Conservation (phyloP, 306 rosid species). For the Sophora flavescens region DNA sequence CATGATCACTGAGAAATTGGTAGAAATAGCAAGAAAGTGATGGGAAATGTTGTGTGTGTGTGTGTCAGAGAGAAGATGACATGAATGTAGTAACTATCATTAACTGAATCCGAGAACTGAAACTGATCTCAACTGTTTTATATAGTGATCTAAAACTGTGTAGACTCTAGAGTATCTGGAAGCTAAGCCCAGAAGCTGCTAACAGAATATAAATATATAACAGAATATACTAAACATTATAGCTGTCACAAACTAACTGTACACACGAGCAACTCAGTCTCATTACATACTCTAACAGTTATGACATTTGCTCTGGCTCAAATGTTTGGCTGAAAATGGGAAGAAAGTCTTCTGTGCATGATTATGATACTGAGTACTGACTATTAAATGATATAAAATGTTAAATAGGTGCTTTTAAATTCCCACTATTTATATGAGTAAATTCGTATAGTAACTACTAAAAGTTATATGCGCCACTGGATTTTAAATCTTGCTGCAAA, state of each 20-base stretch:
- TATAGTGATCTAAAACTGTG: background rate
- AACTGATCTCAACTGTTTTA: background rate
- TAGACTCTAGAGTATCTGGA: background rate
- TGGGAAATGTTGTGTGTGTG: background rate
- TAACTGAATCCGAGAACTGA: background rate
- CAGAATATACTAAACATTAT: background rate
- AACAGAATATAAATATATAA: background rate
- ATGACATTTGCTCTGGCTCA: conserved; percentile 4
- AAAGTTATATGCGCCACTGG: conserved; percentile 23
- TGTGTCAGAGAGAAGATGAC: background rate
- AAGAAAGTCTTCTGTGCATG: conserved; percentile 3
- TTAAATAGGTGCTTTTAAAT: background rate
- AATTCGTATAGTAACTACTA: background rate
- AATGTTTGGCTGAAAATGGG: conserved; percentile 29
- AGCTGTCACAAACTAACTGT: background rate
- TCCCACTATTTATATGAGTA: background rate
- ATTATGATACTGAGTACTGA: conserved; percentile 20
- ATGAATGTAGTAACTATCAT: too few relatives aligned
- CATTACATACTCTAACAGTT: background rate
- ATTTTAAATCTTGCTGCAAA: conserved; percentile 32
- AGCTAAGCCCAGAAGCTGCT: background rate
- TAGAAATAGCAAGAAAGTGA: background rate
- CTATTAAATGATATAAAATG: conserved; percentile 8
- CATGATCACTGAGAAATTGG: background rate
- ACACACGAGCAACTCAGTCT: background rate